Conservation (phyloP, 192 early-diverging fungal genomes). For the Gryganskiella cystojenkinii region DNA sequence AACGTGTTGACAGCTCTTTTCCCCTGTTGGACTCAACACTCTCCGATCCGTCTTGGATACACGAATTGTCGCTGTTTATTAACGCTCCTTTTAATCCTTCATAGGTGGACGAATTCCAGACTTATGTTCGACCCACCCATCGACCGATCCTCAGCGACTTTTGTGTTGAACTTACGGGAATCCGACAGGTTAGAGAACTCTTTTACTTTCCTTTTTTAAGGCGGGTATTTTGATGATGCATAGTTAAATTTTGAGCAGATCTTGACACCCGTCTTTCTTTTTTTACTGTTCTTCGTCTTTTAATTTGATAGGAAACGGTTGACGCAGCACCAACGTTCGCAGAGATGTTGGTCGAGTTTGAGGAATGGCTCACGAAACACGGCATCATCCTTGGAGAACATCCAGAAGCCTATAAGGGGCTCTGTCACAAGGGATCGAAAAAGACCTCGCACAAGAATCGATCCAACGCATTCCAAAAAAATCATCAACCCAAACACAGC, state of each 20-base stretch:
- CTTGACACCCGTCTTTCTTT: neutral
- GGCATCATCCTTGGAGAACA: constrained; percentile 31
- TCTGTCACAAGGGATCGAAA: neutral
- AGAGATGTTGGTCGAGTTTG: constrained; percentile 41
- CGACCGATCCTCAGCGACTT: constrained; percentile 79
- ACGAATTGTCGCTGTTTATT: too few species aligned
- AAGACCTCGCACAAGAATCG: neutral
- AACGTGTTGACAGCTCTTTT: constrained; percentile 1
- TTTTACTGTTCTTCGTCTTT: constrained; percentile 1
- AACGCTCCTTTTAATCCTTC: neutral
- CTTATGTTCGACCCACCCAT: constrained; percentile 74
- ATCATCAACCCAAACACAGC: neutral
- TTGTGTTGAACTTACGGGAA: constrained; percentile 84
- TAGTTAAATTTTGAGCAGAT: neutral
- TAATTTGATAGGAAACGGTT: constrained; percentile 23
- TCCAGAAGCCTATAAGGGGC: neutral
- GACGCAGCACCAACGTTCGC: constrained; percentile 51
- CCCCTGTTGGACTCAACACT: too few species aligned
- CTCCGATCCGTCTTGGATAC: too few species aligned
- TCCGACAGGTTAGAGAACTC: constrained; percentile 73
- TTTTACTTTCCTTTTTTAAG: neutral
- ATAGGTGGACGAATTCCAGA: constrained; percentile 77
- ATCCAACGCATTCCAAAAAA: neutral
- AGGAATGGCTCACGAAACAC: constrained; percentile 50
- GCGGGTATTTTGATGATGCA: neutral